Base-by-base conservation (phyloP, 352 stramenopile genomes). In the Globisporangium echinulatum region DNA sequence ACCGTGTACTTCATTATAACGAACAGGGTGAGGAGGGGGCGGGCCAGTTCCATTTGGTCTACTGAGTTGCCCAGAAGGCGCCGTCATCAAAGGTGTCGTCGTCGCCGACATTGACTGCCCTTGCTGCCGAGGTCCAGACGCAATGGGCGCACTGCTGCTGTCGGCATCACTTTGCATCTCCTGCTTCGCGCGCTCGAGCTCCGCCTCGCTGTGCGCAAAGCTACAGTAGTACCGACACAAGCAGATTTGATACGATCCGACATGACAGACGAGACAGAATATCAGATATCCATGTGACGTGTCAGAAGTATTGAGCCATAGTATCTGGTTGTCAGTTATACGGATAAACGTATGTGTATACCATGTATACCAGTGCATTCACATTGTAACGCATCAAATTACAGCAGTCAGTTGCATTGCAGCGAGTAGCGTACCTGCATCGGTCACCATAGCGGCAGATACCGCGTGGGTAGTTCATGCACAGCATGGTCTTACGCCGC, bases 391-490 rank as follows among this genome's bases (percentile, higher is more conserved):
- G 25, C 25, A 33, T 33, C 25, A 33, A 33, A 3, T 33, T 33
- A 33, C 25, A 33, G 25, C 25, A 33, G 25, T 33, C 25, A 33
- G 25, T 33, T 33, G 25, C 25, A 33, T 3, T 33, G 25, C 25
- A 33, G 25, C 25, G 25, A 33, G 25, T 33, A 33, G 25, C 68
- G 62, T 82, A 93, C 81, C 74, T 92, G 81, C 85, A 94, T 46
- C 85, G 87, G 71, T 89, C 82, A 57, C 85, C 85, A 74, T 81
- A 94, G 56, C 82, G 81, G 62, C 85, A 94, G n/a, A 64, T 85
- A 5, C 82, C 82, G 33, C 72, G 55, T 2, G 82, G 82, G 56
- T 76, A 92, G 57, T 91, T 90, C 44, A 75, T 75, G 67, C 85
- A 94, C 37, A 94, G 62, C 61, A 84, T 76, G 9, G 85, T 91